Percentiles rank a stretch among this genome's conserved stretches.
These are phyloP conservation scores for Phialocephala subalpina DNA, from an alignment of 2,329 filamentous ascomycete species.

Conservation along the genomic window DNA sequence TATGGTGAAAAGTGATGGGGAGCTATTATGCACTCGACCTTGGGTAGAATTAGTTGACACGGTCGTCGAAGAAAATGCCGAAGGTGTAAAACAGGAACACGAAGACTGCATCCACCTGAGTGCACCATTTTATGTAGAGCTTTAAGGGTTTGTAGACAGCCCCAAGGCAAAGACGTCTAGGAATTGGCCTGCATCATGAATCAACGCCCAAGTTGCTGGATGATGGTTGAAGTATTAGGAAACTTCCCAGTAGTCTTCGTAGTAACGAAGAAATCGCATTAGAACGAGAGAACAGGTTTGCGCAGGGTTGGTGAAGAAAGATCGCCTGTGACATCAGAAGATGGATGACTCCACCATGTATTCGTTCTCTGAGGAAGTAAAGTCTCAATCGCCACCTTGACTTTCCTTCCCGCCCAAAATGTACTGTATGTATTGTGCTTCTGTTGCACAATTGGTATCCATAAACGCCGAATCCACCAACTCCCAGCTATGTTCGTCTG, in stretches of 20 bases:
- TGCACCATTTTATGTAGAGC: not conserved
- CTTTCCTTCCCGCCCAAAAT: not conserved
- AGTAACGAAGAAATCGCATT: too few relatives aligned
- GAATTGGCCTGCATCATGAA: too few relatives aligned
- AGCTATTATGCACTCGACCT: not conserved
- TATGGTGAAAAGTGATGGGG: too few relatives aligned
- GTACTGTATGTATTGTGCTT: not conserved
- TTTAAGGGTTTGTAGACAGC: too few relatives aligned
- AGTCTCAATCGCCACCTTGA: not conserved
- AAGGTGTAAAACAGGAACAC: not conserved
- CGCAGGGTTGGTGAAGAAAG: too few relatives aligned
- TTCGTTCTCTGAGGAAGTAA: not conserved
- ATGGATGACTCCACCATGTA: not conserved
- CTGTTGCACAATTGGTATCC: not conserved
- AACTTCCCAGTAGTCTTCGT: too few relatives aligned
- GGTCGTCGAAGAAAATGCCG: not conserved
- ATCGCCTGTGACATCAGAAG: too few relatives aligned
- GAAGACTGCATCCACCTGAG: not conserved
- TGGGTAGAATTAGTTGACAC: not conserved
- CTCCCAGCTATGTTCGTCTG: constrained; percentile 2
- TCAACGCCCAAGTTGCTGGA: too few relatives aligned
- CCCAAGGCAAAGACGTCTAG: too few relatives aligned
- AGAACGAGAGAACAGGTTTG: too few relatives aligned
- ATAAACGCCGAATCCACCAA: not conserved
- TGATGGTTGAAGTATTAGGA: too few relatives aligned